These are phyloP conservation scores for Larix kaempferi DNA, from an alignment of 75 land plant species.

Conservation along the genomic window DNA sequence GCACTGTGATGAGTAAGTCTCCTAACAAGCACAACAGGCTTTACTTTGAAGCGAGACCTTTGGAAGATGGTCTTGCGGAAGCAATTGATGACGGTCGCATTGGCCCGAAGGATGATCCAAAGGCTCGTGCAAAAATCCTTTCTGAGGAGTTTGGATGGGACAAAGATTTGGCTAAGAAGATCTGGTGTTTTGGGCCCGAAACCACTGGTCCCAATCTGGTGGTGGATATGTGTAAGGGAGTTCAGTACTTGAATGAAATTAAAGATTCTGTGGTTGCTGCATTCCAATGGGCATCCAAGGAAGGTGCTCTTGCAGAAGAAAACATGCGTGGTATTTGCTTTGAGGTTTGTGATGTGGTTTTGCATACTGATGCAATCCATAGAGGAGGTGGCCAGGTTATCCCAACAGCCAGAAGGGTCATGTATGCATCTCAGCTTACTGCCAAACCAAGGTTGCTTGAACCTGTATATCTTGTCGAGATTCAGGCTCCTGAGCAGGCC, in stretches of 20 bases:
- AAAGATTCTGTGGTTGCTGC: conserved; percentile 76
- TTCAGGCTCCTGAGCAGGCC: conserved; percentile 65
- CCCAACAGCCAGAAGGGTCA: conserved; percentile 61
- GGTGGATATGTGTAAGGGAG: conserved; percentile 65
- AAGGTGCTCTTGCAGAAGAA: conserved; percentile 66
- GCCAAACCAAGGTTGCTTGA: conserved; percentile 56
- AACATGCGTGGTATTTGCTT: conserved; percentile 71
- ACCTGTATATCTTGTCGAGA: conserved; percentile 57
- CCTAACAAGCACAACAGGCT: conserved; percentile 76
- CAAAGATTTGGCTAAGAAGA: conserved; percentile 67
- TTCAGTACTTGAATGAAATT: conserved; percentile 54
- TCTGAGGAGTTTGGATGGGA: conserved; percentile 67
- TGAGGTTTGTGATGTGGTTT: conserved; percentile 70
- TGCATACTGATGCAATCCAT: conserved; percentile 76
- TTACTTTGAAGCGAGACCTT: conserved; percentile 62
- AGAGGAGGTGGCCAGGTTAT: conserved; percentile 75
- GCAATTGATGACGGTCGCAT: conserved; percentile 74
- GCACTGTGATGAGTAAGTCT: conserved; percentile 72
- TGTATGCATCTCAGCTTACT: conserved; percentile 60
- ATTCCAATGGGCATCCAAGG: conserved; percentile 76
- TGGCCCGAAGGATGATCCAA: conserved; percentile 69
- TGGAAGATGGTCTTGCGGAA: conserved; percentile 68
- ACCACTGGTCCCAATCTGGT: conserved; percentile 70
- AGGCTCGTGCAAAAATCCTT: conserved; percentile 41
- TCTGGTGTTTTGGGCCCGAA: conserved; percentile 71